A percentile compares a stretch with the other conserved stretches of the same genome.
phyloP scores from a whole-genome alignment of 73 alveolate species.

The Stentor roeselii region DNA sequence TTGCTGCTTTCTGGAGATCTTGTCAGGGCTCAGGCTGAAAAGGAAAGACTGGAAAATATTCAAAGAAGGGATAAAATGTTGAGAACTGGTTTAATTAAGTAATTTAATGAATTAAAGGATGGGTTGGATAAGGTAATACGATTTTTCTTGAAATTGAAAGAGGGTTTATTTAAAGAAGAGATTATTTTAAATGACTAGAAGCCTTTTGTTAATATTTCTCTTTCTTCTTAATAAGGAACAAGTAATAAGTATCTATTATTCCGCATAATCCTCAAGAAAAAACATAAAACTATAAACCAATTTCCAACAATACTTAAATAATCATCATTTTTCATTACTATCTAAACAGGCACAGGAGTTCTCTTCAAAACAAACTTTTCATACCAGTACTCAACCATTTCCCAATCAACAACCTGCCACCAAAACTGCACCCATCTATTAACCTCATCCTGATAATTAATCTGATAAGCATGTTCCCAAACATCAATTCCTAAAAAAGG shows the following conservation, averaged over 20 bases:
- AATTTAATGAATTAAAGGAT: no score
- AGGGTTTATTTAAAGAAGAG: no score
- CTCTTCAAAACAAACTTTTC: neutral
- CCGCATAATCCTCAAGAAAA: no score
- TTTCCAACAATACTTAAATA: no score
- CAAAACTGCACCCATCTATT: neutral
- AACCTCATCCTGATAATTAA: neutral
- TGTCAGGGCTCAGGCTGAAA: constrained; percentile 59
- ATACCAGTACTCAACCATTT: constrained; percentile 26
- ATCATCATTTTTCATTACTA: neutral
- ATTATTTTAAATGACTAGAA: no score
- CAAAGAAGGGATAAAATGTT: constrained; percentile 83
- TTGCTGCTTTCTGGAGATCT: constrained; percentile 45
- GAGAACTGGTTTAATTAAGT: no score
- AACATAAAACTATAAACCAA: no score
- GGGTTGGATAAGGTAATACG: no score
- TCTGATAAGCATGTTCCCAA: constrained; percentile 18
- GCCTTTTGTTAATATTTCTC: no score
- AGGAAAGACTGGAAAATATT: constrained; percentile 72
- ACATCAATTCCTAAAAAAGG: constrained; percentile 22
- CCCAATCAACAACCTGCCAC: constrained; percentile 25
- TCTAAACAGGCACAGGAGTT: constrained; percentile 12
- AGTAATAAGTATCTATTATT: no score
- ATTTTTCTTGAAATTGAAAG: no score
- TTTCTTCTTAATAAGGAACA: no score